Evolutionary conservation across 2,329 filamentous ascomycete species (phyloP).

Genomic region (Nothophoma quercina): DNA sequence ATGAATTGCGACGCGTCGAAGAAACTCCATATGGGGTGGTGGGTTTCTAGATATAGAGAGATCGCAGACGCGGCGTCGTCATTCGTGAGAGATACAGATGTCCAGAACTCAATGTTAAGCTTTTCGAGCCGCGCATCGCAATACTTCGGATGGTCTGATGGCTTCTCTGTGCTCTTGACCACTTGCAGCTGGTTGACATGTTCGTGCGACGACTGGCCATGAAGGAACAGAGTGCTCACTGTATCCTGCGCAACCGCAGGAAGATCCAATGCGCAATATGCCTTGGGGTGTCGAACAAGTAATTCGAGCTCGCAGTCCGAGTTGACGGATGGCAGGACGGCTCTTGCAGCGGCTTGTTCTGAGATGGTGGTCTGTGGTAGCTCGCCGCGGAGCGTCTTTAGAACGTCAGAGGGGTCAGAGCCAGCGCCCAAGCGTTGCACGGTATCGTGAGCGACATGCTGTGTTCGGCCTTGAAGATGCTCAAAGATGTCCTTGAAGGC

Average conservation of each 20-base stretch:
- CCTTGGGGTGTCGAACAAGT: conserved; percentile 17
- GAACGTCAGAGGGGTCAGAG: conserved; percentile 11
- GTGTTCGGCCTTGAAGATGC: conserved; percentile 12
- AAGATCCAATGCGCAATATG: conserved; percentile 17
- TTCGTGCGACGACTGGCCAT: conserved; percentile 2
- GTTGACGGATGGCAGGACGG: conserved; percentile 16
- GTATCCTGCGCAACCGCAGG: conserved; percentile 4
- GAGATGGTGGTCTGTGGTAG: conserved; percentile 4
- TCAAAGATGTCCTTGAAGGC: conserved; percentile 15
- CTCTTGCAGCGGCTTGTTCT: conserved; percentile 16
- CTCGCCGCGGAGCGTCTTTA: conserved; percentile 16
- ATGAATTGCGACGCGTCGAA: conserved; percentile 22
- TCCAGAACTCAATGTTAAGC: conserved; percentile 22
- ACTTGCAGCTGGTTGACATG: conserved; percentile 2
- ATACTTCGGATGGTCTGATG: conserved; percentile 7
- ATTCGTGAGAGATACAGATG: conserved; percentile 12
- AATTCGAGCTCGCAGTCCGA: conserved; percentile 23
- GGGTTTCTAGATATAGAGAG: conserved; percentile 21
- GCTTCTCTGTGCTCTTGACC: not conserved
- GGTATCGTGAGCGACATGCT: conserved; percentile 14
- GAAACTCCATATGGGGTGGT: conserved; percentile 20
- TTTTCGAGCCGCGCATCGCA: conserved; percentile 18
- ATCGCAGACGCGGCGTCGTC: conserved; percentile 17
- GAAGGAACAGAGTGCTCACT: conserved; percentile 11
- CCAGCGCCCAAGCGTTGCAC: conserved; percentile 17